phyloP scores from a whole-genome alignment of 2,329 filamentous ascomycete species.

The Septoria linicola region DNA sequence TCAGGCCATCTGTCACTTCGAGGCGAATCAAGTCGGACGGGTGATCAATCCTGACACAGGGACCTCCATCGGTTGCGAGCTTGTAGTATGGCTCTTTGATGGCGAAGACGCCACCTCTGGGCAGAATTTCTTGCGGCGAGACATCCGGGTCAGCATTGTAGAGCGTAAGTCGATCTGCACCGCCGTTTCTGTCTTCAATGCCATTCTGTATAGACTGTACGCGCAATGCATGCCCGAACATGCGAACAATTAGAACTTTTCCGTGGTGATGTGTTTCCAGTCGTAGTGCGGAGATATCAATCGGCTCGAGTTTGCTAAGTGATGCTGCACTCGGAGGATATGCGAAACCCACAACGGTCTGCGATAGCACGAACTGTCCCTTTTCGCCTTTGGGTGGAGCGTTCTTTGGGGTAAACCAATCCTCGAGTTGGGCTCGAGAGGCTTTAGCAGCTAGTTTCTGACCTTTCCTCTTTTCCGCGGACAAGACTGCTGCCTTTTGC shows the following conservation, averaged over 20 bases:
- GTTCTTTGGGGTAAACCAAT: not conserved
- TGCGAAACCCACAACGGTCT: not conserved
- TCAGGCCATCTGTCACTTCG: not conserved
- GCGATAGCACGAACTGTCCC: not conserved
- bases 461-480: not conserved
- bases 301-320: slow-evolving; percentile 16
- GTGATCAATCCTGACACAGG: slow-evolving; percentile 29
- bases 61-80: slow-evolving; percentile 11
- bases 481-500: not conserved
- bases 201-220: slow-evolving; percentile 12
- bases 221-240: slow-evolving; percentile 12
- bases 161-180: slow-evolving; percentile 35
- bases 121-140: slow-evolving; percentile 13
- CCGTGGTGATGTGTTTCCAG: slow-evolving; percentile 26
- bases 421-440: not conserved
- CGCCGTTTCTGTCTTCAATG: slow-evolving; percentile 40
- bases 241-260: slow-evolving; percentile 22
- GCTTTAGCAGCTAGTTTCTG: not conserved
- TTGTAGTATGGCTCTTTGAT: slow-evolving; percentile 32
- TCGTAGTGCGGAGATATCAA: slow-evolving; percentile 18
- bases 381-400: not conserved
- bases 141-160: slow-evolving; percentile 18
- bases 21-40: slow-evolving; percentile 27
- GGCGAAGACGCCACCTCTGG: slow-evolving; percentile 18
- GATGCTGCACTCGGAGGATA: slow-evolving; percentile 23